These are phyloP conservation scores for Gnetum montanum DNA, from an alignment of 75 land plant species.

Conservation along the genomic window DNA sequence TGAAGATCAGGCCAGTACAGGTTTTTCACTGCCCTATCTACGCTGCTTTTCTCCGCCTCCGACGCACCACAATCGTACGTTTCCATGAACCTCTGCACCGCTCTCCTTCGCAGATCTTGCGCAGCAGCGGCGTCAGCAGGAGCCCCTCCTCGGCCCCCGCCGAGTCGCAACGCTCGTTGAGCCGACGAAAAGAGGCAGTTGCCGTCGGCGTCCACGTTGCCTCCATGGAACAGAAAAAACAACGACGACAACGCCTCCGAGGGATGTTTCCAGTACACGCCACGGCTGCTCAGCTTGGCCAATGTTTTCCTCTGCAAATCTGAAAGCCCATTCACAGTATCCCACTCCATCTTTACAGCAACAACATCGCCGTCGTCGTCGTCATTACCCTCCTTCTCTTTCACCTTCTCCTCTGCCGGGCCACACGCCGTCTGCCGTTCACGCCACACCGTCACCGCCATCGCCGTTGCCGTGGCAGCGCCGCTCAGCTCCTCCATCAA, in stretches of 20 bases:
- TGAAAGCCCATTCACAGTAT: slow-evolving; percentile 22
- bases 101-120: slow-evolving; percentile 10
- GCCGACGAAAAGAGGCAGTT: slow-evolving; percentile 35
- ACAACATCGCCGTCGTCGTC: too few relatives aligned
- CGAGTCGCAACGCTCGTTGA: slow-evolving; percentile 21
- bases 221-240: slow-evolving; percentile 29
- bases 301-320: slow-evolving; percentile 22
- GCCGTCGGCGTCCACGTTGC: slow-evolving; percentile 39
- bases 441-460: background rate
- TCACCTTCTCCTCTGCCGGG: too few relatives aligned
- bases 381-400: background rate
- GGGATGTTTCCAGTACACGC: slow-evolving; percentile 34
- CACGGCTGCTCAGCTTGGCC: slow-evolving; percentile 14
- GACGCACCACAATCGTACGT: slow-evolving; percentile 7
- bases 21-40: slow-evolving; percentile 16
- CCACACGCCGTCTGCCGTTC: too few relatives aligned
- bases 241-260: slow-evolving; percentile 4
- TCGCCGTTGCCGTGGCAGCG: background rate
- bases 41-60: background rate
- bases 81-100: slow-evolving; percentile 21
- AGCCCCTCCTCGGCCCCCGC: too few relatives aligned
- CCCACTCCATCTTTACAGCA: slow-evolving; percentile 19
- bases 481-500: background rate
- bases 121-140: background rate
- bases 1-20: slow-evolving; percentile 25